These are phyloP conservation scores for Phoma sp. DNA, from an alignment of 2,329 filamentous ascomycete genomes.

Conservation along the genomic window DNA sequence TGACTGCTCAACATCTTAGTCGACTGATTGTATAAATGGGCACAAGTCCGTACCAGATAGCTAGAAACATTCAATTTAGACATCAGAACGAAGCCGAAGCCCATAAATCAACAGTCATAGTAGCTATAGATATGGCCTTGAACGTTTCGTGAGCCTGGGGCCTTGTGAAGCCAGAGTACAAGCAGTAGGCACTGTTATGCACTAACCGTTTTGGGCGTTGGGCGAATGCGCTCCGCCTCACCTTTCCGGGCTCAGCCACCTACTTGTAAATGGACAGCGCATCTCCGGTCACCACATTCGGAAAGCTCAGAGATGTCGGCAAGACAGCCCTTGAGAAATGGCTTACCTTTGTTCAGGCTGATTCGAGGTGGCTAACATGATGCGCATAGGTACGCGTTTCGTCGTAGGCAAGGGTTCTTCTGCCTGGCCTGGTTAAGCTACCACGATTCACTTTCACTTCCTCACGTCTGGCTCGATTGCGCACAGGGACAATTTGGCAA, in stretches of 20 bases:
- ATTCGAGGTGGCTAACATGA: background rate
- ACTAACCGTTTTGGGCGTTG: background rate
- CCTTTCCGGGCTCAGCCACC: conserved; percentile 1
- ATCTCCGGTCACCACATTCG: conserved; percentile 8
- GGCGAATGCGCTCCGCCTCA: background rate
- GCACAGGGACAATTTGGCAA: background rate
- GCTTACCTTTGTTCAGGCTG: background rate
- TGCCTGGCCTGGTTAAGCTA: background rate
- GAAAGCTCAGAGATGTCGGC: background rate
- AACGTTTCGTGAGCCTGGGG: too few relatives aligned
- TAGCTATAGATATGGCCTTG: too few relatives aligned
- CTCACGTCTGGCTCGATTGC: background rate
- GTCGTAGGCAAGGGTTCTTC: background rate
- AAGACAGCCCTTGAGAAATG: background rate
- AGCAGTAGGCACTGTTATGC: background rate
- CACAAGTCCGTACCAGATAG: too few relatives aligned
- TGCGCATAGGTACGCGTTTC: background rate
- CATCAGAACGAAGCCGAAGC: too few relatives aligned
- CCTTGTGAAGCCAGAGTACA: too few relatives aligned
- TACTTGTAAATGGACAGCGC: background rate
- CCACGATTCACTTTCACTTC: background rate
- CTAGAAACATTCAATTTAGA: too few relatives aligned
- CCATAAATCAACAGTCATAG: too few relatives aligned
- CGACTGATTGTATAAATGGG: too few relatives aligned
- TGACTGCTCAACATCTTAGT: too few relatives aligned